Evolutionary conservation across 2,329 filamentous ascomycete genomes (phyloP).

Genomic region (Colletotrichum godetiae): DNA sequence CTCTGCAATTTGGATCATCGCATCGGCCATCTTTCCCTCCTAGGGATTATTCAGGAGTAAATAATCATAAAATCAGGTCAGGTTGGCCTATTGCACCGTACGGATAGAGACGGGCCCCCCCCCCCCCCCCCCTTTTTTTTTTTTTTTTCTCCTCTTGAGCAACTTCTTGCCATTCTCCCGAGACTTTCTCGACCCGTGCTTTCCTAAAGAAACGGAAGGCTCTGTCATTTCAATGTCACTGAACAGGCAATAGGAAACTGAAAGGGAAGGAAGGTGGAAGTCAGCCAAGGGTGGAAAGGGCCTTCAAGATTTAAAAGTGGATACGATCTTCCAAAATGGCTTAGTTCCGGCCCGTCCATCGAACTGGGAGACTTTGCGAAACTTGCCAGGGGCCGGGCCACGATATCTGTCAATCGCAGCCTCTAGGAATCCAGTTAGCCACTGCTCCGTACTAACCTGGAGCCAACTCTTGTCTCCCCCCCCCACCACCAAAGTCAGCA

Average conservation of each 20-base stretch:
- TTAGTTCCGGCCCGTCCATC: conserved; percentile 10
- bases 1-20: conserved; percentile 6
- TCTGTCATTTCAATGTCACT: conserved; percentile 1
- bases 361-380: conserved; percentile 28
- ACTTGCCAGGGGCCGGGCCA: conserved; percentile 15
- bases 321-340: background rate
- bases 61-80: background rate
- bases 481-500: background rate
- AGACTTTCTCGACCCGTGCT: background rate
- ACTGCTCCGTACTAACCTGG: too few relatives aligned
- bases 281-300: background rate
- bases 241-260: background rate
- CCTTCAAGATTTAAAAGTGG: conserved; percentile 1
- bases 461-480: background rate
- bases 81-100: background rate
- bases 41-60: background rate
- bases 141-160: too few relatives aligned
- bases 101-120: too few relatives aligned
- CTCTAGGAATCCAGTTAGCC: conserved; percentile 4
- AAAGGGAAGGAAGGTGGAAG: background rate
- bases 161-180: background rate
- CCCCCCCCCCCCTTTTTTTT: too few relatives aligned
- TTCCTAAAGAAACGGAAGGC: background rate
- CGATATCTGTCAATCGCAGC: conserved; percentile 26
- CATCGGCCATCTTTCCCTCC: background rate